Evolutionary conservation across 148 eudicot species (phyloP).

Genomic region (Vaccinium macrocarpon): DNA sequence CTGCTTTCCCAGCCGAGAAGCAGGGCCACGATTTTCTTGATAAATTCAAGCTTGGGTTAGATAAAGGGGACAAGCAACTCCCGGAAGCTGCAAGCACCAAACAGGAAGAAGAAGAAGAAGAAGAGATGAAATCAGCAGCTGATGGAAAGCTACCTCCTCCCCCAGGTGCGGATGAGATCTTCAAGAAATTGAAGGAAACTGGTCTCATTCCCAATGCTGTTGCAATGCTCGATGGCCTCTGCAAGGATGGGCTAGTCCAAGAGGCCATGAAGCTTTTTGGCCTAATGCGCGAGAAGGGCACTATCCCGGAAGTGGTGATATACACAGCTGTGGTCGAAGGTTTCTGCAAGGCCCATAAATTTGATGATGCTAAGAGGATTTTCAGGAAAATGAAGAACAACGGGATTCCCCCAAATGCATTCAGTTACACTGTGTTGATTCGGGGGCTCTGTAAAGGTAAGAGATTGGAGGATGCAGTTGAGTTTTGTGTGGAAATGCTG

Average conservation of each 20-base stretch:
- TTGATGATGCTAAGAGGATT: conserved; percentile 74
- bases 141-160: conserved; percentile 26
- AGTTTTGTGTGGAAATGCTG: conserved; percentile 64
- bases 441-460: conserved; percentile 54
- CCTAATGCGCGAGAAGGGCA: conserved; percentile 85
- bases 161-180: conserved; percentile 69
- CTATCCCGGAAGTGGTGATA: conserved; percentile 85
- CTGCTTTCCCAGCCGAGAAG: conserved; percentile 26
- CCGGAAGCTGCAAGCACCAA: background rate
- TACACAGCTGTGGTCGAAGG: conserved; percentile 95
- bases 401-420: conserved; percentile 74
- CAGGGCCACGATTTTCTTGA: conserved; percentile 55
- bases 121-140: conserved; percentile 12
- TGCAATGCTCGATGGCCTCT: conserved; percentile 90
- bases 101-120: conserved; percentile 8
- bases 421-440: conserved; percentile 61
- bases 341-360: conserved; percentile 73
- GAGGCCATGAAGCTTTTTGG: conserved; percentile 93
- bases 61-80: conserved; percentile 12
- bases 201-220: conserved; percentile 92
- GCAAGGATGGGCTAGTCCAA: conserved; percentile 83
- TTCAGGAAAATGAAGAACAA: conserved; percentile 81
- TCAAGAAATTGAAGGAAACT: conserved; percentile 83
- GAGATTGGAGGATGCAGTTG: conserved; percentile 71
- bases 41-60: conserved; percentile 61